Conservation (phyloP, 345 rosid genomes). For the Eucalyptus fibrosa region DNA sequence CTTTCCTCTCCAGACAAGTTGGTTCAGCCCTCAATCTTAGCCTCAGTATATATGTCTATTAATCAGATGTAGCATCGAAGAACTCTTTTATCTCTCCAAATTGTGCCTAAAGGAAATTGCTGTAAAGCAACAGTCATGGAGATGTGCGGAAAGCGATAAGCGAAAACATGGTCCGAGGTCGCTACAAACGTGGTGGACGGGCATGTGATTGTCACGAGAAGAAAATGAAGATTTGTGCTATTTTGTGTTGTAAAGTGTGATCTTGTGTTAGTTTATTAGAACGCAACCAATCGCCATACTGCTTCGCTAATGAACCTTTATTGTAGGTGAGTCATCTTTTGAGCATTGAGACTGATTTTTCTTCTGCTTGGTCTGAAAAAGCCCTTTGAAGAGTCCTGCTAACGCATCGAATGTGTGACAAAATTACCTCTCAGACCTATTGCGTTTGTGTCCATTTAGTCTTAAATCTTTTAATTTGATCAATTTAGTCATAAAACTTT, state of each 20-base stretch:
- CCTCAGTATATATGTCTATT: neutral
- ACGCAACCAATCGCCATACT: neutral
- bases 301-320: neutral
- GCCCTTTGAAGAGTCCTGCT: neutral
- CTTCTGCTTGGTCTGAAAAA: neutral
- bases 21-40: neutral
- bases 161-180: neutral
- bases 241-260: neutral
- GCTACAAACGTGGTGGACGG: neutral
- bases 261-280: neutral
- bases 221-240: neutral
- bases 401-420: neutral
- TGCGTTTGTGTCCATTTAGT: too few species aligned
- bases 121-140: neutral
- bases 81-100: neutral
- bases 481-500: too few species aligned
- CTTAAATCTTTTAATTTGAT: fast-evolving
- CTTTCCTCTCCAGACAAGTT: neutral
- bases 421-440: neutral
- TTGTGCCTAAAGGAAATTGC: neutral
- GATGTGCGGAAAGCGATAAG: neutral
- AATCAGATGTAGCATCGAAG: neutral
- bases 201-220: neutral
- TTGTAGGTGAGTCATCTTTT: neutral
- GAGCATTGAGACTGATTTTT: neutral